Evolutionary conservation across 2,329 filamentous ascomycete species (phyloP).

Genomic region (Aureobasidium melanogenum): DNA sequence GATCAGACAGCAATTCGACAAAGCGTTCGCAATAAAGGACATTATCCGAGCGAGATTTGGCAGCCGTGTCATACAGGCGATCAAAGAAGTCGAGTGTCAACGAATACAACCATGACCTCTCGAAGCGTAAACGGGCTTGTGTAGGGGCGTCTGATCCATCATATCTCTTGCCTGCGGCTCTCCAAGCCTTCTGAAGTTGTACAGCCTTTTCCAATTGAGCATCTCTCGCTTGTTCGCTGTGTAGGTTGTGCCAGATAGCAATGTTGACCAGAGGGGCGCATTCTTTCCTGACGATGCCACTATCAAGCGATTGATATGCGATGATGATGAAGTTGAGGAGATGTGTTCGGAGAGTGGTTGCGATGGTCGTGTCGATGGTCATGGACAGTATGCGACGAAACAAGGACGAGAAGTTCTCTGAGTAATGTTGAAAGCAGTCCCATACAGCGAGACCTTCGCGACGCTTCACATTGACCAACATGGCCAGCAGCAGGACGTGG

Average conservation of each 20-base stretch:
- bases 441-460: slow-evolving; percentile 81
- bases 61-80: slow-evolving; percentile 50
- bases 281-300: slow-evolving; percentile 81
- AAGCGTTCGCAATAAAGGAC: slow-evolving; percentile 86
- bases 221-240: slow-evolving; percentile 66
- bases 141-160: slow-evolving; percentile 73
- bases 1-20: slow-evolving; percentile 77
- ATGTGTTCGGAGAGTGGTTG: slow-evolving; percentile 53
- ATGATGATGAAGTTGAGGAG: slow-evolving; percentile 84
- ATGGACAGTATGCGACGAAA: slow-evolving; percentile 87
- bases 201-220: slow-evolving; percentile 60
- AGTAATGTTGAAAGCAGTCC: slow-evolving; percentile 67
- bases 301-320: slow-evolving; percentile 90
- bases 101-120: slow-evolving; percentile 87
- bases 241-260: slow-evolving; percentile 88
- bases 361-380: slow-evolving; percentile 50
- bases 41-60: slow-evolving; percentile 40
- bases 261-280: slow-evolving; percentile 93
- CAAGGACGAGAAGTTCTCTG: slow-evolving; percentile 75
- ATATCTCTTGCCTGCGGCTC: slow-evolving; percentile 74
- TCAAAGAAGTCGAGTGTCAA: slow-evolving; percentile 75
- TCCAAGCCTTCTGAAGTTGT: slow-evolving; percentile 84
- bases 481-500: slow-evolving; percentile 76
- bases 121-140: slow-evolving; percentile 76
- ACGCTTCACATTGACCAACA: slow-evolving; percentile 81